Evolutionary conservation across 2,329 filamentous ascomycete genomes (phyloP), one percentile per base, ranked within the genome.

Genomic region (Claviceps sorghi): DNA sequence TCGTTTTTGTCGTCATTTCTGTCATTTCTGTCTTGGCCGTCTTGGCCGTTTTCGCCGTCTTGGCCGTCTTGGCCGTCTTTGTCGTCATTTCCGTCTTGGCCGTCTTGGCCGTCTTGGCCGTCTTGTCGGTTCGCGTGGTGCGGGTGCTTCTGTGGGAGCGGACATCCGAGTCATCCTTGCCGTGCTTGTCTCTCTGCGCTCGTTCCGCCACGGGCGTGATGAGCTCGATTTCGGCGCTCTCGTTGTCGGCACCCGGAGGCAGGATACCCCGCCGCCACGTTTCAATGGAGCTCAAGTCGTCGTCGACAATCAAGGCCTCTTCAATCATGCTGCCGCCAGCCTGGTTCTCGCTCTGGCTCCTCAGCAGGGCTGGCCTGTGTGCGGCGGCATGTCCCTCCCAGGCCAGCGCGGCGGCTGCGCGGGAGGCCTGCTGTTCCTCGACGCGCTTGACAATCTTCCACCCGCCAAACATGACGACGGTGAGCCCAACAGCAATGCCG

Each of bases 401-500:
- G 1, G 61, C 58, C 32, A 63, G 55, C 8, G 65, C 65, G 48
- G 64, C 61, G 1, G 65, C 65, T 46, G 63, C 61, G 2, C 61
- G 54, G 1, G 64, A 60, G 1, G 59, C 58, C 51, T 66, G 64
- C 21, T 63, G 64, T 51, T 76, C 75, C 54, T 69, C 67, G 58
- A 97, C 87, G 60, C 82, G 84, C 75, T 96, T 94, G 69, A 98
- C 83, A 65, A 98, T 96, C 71, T 95, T 97, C 78, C 88, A 97
- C 5, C 93, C 91, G 51, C 93, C 93, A 55, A 98, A 88, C 65
- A 93, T 90, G 61, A 98, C 88, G 9, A 97, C 83, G 0, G 93
- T 97, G n/a, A 95, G 83, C 15, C 93, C 93, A 0, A 95, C 82
- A 0, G 86, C 88, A 15, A 95, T 82, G 44, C 90, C 87, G 0